phyloP scores from a whole-genome alignment of 2,329 filamentous ascomycete genomes.

The Alternaria consortialis region DNA sequence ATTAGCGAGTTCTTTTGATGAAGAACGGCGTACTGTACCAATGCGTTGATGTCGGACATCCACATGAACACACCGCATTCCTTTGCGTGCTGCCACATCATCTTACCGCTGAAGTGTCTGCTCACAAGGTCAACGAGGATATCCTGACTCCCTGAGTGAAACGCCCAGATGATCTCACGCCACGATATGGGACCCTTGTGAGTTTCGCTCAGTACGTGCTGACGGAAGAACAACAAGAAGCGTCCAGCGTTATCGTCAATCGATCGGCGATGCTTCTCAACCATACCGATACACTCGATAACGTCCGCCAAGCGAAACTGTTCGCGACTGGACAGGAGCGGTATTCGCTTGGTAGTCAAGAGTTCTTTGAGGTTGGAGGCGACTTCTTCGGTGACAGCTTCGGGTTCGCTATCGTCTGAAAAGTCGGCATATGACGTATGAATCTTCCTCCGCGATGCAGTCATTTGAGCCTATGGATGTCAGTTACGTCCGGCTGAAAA shows the following conservation, averaged over 20 bases:
- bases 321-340: conserved; percentile 82
- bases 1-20: background rate
- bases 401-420: conserved; percentile 65
- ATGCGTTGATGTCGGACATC: conserved; percentile 77
- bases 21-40: conserved; percentile 65
- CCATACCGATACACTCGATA: conserved; percentile 81
- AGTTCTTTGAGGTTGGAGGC: conserved; percentile 77
- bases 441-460: conserved; percentile 58
- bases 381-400: conserved; percentile 74
- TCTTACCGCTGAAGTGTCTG: conserved; percentile 77
- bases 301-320: conserved; percentile 87
- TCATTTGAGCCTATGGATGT: conserved; percentile 46
- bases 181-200: conserved; percentile 71
- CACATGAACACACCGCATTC: conserved; percentile 95
- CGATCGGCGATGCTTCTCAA: conserved; percentile 86
- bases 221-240: conserved; percentile 87
- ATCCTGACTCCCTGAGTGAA: conserved; percentile 85
- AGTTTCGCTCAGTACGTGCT: conserved; percentile 74
- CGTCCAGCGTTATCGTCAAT: conserved; percentile 90
- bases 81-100: conserved; percentile 85
- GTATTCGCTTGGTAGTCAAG: conserved; percentile 76
- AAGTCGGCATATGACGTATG: conserved; percentile 63
- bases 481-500: background rate
- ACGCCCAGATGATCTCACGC: conserved; percentile 86
- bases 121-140: conserved; percentile 86